A percentile compares a stretch with the other conserved stretches of the same genome.
Conservation (phyloP, 1,284 basidiomycete genomes). For the Golubevia pallescens region DNA sequence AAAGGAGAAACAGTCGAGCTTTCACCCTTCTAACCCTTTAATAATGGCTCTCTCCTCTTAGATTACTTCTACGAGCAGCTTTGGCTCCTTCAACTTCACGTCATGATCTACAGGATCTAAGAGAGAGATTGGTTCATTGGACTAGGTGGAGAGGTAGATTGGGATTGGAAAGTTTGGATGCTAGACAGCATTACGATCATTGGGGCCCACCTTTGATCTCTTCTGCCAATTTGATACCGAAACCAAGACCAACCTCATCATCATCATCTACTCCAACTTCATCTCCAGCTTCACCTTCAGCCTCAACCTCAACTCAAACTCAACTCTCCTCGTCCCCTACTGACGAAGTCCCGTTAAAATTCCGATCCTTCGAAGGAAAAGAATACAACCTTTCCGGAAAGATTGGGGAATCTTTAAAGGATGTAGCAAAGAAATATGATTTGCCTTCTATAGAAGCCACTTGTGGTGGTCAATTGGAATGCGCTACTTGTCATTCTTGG, state of each 20-base stretch:
- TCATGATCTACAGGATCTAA: conserved; percentile 45
- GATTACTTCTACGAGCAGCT: conserved; percentile 43
- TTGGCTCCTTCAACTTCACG: conserved; percentile 37
- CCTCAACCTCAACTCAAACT: no score
- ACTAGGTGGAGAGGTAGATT: conserved; percentile 53
- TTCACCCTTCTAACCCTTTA: background rate
- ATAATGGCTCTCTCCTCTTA: conserved; percentile 10
- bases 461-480: conserved; percentile 34
- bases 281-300: background rate
- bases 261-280: background rate
- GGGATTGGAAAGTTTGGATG: conserved; percentile 28
- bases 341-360: conserved; percentile 11
- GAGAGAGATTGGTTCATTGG: conserved; percentile 55
- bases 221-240: conserved; percentile 17
- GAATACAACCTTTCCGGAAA: conserved; percentile 17
- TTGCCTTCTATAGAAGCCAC: conserved; percentile 36
- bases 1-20: no score
- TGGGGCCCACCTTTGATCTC: conserved; percentile 52
- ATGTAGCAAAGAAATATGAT: conserved; percentile 21
- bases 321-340: no score
- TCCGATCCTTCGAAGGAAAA: conserved; percentile 18
- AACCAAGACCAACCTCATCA: background rate
- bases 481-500: conserved; percentile 9
- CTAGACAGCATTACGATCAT: conserved; percentile 38
- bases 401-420: conserved; percentile 27